Percentiles rank a stretch among this genome's conserved stretches.
Evolutionary conservation across 2,329 filamentous ascomycete genomes (phyloP).

Genomic region (Orbilia ellipsospora): DNA sequence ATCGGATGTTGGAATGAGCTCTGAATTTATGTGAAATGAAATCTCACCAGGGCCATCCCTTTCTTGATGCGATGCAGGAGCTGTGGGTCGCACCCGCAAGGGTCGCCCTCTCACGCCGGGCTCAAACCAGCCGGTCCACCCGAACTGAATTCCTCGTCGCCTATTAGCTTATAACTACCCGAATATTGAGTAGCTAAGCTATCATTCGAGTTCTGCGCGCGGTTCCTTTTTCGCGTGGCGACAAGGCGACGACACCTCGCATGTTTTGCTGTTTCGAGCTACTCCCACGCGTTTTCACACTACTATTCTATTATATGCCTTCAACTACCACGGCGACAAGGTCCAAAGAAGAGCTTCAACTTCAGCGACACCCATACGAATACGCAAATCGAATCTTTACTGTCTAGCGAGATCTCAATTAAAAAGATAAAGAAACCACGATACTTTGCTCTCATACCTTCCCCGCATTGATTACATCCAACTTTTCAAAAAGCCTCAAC

Average conservation of each 20-base stretch:
- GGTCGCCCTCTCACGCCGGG: conserved; percentile 14
- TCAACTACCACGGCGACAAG: background rate
- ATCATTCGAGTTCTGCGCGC: too few species aligned
- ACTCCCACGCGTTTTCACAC: too few species aligned
- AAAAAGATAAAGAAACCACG: background rate
- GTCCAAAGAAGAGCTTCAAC: too few species aligned
- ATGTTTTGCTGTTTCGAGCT: too few species aligned
- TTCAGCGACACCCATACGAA: too few species aligned
- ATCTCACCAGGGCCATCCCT: conserved; percentile 21
- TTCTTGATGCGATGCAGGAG: conserved; percentile 1
- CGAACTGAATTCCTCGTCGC: conserved; percentile 6
- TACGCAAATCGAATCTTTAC: too few species aligned
- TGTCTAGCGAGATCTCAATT: too few species aligned
- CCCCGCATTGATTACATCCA: background rate
- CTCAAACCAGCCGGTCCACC: conserved; percentile 38
- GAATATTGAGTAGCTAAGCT: too few species aligned
- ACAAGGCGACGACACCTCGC: too few species aligned
- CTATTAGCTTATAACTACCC: too few species aligned
- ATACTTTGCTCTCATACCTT: background rate
- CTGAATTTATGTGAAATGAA: conserved; percentile 2
- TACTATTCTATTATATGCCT: too few species aligned
- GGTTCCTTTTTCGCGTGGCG: too few species aligned
- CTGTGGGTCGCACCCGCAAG: conserved; percentile 37
- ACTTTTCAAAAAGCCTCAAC: background rate
- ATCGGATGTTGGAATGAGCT: background rate